These are phyloP conservation scores for Fusarium torreyae DNA, from an alignment of 2,329 filamentous ascomycete species.

Conservation along the genomic window DNA sequence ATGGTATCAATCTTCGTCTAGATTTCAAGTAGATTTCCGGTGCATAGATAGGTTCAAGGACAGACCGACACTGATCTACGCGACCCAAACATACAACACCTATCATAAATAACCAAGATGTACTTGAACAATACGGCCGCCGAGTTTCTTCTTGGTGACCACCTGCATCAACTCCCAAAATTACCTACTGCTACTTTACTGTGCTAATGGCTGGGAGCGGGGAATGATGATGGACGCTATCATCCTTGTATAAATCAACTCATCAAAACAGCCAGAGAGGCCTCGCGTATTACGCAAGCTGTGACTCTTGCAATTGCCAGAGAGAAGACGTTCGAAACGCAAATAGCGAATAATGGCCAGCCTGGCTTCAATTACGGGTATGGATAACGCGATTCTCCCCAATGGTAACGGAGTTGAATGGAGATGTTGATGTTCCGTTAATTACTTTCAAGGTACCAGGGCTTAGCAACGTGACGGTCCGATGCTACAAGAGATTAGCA, in stretches of 20 bases:
- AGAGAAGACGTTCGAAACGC: constrained; percentile 4
- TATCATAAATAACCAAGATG: constrained; percentile 1
- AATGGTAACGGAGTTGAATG: constrained; percentile 6
- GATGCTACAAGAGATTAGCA: constrained; percentile 8
- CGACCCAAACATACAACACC: neutral
- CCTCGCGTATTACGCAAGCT: constrained; percentile 47
- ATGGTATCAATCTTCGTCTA: constrained; percentile 21
- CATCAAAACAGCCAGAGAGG: constrained; percentile 36
- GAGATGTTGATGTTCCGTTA: constrained; percentile 3
- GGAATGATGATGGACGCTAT: constrained; percentile 23
- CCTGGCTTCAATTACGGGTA: constrained; percentile 25
- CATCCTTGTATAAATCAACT: constrained; percentile 30
- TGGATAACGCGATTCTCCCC: constrained; percentile 5
- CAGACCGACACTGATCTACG: constrained; percentile 38
- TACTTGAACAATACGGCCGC: neutral
- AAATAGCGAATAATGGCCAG: constrained; percentile 15
- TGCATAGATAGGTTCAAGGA: constrained; percentile 5
- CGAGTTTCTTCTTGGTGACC: neutral
- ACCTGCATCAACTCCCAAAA: constrained; percentile 16
- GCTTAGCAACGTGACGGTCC: constrained; percentile 16
- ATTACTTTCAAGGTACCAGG: neutral
- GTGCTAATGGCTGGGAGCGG: constrained; percentile 30
- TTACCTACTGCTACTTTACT: constrained; percentile 3
- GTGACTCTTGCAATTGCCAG: constrained; percentile 35
- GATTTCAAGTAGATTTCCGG: constrained; percentile 18